Base-by-base conservation (phyloP, 805 yeast genomes). In the Huiozyma sinensis region DNA sequence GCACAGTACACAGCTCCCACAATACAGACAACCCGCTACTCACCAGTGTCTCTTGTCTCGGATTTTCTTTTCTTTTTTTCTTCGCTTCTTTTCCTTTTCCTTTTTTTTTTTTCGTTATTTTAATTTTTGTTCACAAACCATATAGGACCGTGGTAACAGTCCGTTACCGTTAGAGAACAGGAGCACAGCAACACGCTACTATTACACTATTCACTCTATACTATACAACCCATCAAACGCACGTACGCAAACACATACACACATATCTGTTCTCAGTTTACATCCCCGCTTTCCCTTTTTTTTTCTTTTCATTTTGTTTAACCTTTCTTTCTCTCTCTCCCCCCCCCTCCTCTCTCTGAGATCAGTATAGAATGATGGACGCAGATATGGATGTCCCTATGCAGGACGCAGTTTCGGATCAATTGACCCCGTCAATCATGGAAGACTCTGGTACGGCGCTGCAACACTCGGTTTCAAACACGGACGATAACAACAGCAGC, bases 331-430 rank as follows among this genome's bases (percentile, higher is more conserved):
- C 24, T 17, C 4, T 17, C 24, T 17, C 24, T 17, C 24, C 24
- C 4, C 4, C 4, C 24, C 24, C 34, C 10, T 5, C 34, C 34
- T 4, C n/a, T 32, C n/a, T 32, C n/a, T 10, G 34, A 10, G 2
- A 32, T 32, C 10, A 32, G 12, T 13, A 34, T 8, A 34, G 10
- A 12, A 12, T 10, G 8, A 83, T 82, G 89, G 88, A 82, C 53
- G 69, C 79, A 63, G 90, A 83, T 60, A 74, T 83, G 44, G 94
- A 83, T 61, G 82, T 82, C 47, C 88, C 83, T 51, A 83, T 83
- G 92, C 89, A 82, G 62, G 92, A 83, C 57, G 87, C 81, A 46
- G 67, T 51, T 69, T 69, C 47, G 33, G 52, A 50, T 33, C 71
- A 67, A 52, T 67, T 60, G 44, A 55, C 58, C 34, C 63, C 64